These are phyloP conservation scores for Beta corolliflora DNA, from an alignment of 179 eudicot species.

Conservation along the genomic window DNA sequence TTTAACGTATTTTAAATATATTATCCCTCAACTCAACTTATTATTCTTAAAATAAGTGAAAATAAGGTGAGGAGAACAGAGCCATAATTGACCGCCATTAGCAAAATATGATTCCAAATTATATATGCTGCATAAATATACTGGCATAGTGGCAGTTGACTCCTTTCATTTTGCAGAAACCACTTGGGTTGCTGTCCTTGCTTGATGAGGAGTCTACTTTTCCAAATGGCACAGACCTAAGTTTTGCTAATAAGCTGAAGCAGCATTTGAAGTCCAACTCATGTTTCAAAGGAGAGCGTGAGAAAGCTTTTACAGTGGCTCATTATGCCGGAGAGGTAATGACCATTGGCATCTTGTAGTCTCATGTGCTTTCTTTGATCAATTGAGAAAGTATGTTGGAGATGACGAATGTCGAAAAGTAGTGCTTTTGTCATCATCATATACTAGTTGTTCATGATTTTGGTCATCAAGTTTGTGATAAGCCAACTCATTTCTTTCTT, in stretches of 20 bases:
- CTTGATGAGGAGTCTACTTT: constrained; percentile 97
- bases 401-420: not conserved
- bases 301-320: constrained; percentile 70
- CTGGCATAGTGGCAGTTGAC: not conserved
- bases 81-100: too few relatives aligned
- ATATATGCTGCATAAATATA: not conserved
- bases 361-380: not conserved
- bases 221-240: constrained; percentile 93
- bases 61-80: too few relatives aligned
- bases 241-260: constrained; percentile 91
- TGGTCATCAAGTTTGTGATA: not conserved
- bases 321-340: constrained; percentile 97
- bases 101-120: not conserved
- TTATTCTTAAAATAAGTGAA: too few relatives aligned
- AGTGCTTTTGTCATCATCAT: not conserved
- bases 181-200: constrained; percentile 83
- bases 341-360: constrained; percentile 7
- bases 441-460: not conserved
- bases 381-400: not conserved
- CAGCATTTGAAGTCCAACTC: constrained; percentile 73
- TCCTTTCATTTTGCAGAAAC: constrained; percentile 64
- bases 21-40: too few relatives aligned
- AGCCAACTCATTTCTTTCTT: constrained; percentile 4
- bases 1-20: too few relatives aligned
- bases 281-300: constrained; percentile 85